A percentile compares a stretch with the other conserved stretches of the same genome.
Evolutionary conservation across 2,329 filamentous ascomycete species (phyloP).

Genomic region (Aspergillus amoenus): DNA sequence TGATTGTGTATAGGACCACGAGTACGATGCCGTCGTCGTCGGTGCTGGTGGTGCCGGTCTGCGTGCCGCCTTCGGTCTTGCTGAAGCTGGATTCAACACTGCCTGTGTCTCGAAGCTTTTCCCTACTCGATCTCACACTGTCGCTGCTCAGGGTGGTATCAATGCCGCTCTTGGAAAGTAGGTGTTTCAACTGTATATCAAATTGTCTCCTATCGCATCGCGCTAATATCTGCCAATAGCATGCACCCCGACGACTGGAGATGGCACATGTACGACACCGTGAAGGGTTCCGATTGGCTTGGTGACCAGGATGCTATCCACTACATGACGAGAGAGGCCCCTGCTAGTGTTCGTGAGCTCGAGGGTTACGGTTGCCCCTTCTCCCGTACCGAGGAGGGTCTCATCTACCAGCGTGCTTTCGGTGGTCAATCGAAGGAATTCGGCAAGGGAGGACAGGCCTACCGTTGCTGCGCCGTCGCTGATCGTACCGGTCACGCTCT

Average conservation of each 20-base stretch:
- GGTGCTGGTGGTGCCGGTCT: conserved; percentile 64
- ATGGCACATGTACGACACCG: conserved; percentile 99
- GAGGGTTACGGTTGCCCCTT: conserved; percentile 98
- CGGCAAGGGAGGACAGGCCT: conserved; percentile 96
- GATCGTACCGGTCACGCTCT: conserved; percentile 97
- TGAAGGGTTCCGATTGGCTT: conserved; percentile 96
- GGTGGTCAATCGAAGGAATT: conserved; percentile 95
- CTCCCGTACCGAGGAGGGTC: conserved; percentile 86
- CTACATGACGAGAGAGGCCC: conserved; percentile 96
- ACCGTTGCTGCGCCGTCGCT: conserved; percentile 93
- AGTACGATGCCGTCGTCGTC: conserved; percentile 94
- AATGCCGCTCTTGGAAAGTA: conserved; percentile 47
- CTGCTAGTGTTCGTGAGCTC: conserved; percentile 86
- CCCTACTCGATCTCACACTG: conserved; percentile 63
- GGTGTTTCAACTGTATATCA: conserved; percentile 16
- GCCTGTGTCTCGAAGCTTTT: conserved; percentile 66
- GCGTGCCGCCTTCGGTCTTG: conserved; percentile 63
- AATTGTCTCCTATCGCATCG: neutral
- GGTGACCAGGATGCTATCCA: conserved; percentile 97
- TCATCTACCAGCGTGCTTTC: conserved; percentile 98
- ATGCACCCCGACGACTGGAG: conserved; percentile 99
- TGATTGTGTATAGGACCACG: conserved; percentile 69
- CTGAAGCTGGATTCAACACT: conserved; percentile 64
- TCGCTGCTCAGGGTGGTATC: conserved; percentile 68
- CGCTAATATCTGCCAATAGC: conserved; percentile 50